Base-by-base conservation (phyloP, 306 rosid genomes). In the Quercus berberidifolia region DNA sequence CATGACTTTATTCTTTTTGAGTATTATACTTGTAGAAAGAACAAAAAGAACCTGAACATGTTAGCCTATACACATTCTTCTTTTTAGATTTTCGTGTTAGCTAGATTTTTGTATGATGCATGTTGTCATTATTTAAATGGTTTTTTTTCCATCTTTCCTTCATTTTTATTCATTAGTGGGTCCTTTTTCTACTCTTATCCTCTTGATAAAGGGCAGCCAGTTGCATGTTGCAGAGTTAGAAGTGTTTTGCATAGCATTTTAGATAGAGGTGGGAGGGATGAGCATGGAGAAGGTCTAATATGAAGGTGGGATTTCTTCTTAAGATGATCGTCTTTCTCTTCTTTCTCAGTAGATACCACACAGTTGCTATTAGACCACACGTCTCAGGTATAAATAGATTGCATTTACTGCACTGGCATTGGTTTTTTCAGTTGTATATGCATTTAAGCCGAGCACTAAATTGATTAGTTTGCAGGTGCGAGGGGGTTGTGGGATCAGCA, bases 251-350 rank as follows among this genome's bases (percentile, higher is more conserved):
- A 13, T 30, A 73, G 74, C 8, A 55, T 56, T 49, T n/a, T 46
- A 54, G 31, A 46, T 62, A 35, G 52, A 54, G 58, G 10, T 63
- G 8, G 81, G 26, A 30, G 51, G 35, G 74, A 33, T 46, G 64
- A 26, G 58, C 31, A 59, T 58, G 76, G 67, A 51, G 64, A 74
- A 65, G 67, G 56, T 30, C 19, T 74, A 54, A 78, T 30, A 85
- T 85, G 85, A 74, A 78, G 80, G 12, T 69, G 12, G 49, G 56
- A 52, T 30, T 63, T 64, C 57, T 81, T 52, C 43, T 85, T 78
- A 69, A 73, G 72, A 68, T 65, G 46, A 28, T 70, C n/a, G 46
- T 74, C 51, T 71, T 41, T 74, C 83, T 85, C 72, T 52, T 81
- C 73, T 69, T 85, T 63, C 75, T 81, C 19, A 19, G 59, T 55